Conservation (phyloP, 2,329 filamentous ascomycete genomes). For the Metarhizium brunneum region DNA sequence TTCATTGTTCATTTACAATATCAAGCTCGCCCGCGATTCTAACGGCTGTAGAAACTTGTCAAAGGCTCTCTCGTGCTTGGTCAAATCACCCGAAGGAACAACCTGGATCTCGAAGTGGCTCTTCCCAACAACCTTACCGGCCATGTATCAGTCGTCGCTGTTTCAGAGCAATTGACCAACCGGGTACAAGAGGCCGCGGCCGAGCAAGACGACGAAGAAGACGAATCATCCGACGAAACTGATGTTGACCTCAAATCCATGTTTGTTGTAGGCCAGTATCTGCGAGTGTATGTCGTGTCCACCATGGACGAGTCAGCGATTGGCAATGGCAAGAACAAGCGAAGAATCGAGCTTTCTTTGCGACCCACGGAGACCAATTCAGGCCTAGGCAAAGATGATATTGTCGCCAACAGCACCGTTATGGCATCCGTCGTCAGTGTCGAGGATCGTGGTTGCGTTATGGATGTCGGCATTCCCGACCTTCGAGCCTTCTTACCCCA, state of each 20-base stretch:
- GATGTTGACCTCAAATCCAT: constrained; percentile 65
- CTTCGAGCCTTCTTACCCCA: constrained; percentile 78
- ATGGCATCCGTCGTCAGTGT: constrained; percentile 85
- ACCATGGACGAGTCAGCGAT: constrained; percentile 56
- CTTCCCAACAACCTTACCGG: constrained; percentile 90
- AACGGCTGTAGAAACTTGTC: constrained; percentile 56
- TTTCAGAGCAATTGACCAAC: constrained; percentile 71
- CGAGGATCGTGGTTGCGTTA: constrained; percentile 92
- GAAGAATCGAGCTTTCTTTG: constrained; percentile 79
- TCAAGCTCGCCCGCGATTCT: neutral
- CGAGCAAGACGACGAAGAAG: constrained; percentile 44
- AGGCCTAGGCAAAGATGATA: constrained; percentile 60
- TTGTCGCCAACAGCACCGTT: constrained; percentile 67
- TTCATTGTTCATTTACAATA: neutral
- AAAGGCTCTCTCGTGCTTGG: constrained; percentile 83
- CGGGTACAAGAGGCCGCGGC: constrained; percentile 61
- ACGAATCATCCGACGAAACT: constrained; percentile 35
- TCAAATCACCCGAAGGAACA: constrained; percentile 72
- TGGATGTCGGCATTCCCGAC: constrained; percentile 74
- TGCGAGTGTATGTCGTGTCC: constrained; percentile 74
- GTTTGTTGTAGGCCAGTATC: constrained; percentile 77
- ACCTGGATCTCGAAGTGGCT: constrained; percentile 68
- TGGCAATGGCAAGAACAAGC: constrained; percentile 61
- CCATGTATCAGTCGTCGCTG: constrained; percentile 82
- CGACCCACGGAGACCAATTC: constrained; percentile 71